Conservation (phyloP, 2,329 filamentous ascomycete genomes). For the Fusarium secorum region DNA sequence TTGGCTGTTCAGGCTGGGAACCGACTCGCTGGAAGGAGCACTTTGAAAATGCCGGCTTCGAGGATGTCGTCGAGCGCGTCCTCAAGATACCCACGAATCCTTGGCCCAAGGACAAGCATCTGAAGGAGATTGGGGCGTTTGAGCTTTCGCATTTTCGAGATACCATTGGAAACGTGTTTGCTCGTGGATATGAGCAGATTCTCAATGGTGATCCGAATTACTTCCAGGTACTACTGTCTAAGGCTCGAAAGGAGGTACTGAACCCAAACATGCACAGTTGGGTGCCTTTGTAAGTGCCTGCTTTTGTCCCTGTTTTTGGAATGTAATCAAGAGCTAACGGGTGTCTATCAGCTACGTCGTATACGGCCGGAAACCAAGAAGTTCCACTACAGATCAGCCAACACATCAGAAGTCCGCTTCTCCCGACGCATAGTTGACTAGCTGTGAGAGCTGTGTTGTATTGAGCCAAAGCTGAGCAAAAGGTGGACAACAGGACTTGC, state of each 20-base stretch:
- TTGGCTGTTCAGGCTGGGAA: conserved; percentile 34
- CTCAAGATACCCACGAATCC: conserved; percentile 44
- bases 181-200: conserved; percentile 36
- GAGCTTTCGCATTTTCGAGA: conserved; percentile 39
- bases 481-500: not conserved
- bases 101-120: conserved; percentile 43
- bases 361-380: conserved; percentile 16
- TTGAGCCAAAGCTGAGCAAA: not conserved
- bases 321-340: not conserved
- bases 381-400: not conserved
- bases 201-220: conserved; percentile 33
- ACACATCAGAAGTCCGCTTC: not conserved
- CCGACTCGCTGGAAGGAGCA: conserved; percentile 33
- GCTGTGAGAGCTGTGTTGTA: not conserved
- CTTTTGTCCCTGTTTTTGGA: not conserved
- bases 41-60: conserved; percentile 45
- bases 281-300: conserved; percentile 34
- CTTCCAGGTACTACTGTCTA: conserved; percentile 34
- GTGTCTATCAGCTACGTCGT: conserved; percentile 10
- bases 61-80: conserved; percentile 40
- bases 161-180: conserved; percentile 33
- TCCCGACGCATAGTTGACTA: not conserved
- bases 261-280: conserved; percentile 38
- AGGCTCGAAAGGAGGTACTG: conserved; percentile 31
- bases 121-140: conserved; percentile 43